Evolutionary conservation across 2,329 filamentous ascomycete species (phyloP).

Genomic region (Hymenoscyphus albidus): DNA sequence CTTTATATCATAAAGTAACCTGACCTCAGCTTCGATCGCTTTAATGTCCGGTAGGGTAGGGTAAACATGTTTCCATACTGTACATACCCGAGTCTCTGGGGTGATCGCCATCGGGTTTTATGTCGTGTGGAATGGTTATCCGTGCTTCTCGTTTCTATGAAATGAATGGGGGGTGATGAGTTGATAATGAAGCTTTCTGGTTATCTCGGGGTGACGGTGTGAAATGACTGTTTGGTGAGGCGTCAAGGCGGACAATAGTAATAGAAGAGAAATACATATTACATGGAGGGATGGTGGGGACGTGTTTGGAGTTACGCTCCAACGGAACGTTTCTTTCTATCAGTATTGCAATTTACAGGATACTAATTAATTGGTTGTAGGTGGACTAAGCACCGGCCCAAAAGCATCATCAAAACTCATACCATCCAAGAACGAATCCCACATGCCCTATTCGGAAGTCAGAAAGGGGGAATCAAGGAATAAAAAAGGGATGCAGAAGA

Average conservation of each 20-base stretch:
- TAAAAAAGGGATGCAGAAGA: neutral
- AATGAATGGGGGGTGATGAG: no score
- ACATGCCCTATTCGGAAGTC: conserved; percentile 21
- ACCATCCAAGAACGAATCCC: conserved; percentile 32
- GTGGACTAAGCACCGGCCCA: conserved; percentile 4
- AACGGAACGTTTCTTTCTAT: neutral
- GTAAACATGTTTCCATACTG: no score
- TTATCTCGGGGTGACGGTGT: no score
- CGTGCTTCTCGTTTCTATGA: no score
- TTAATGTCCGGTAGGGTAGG: no score
- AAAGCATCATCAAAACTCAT: conserved; percentile 25
- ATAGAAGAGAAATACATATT: neutral
- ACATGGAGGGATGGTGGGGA: neutral
- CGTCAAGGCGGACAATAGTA: neutral
- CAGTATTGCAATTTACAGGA: neutral
- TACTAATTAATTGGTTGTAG: neutral
- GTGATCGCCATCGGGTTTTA: no score
- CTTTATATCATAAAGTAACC: no score
- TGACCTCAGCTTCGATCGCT: no score
- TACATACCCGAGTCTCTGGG: no score
- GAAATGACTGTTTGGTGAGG: no score
- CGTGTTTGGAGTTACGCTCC: neutral
- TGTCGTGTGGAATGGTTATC: no score
- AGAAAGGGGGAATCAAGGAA: neutral
- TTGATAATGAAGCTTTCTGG: no score